phyloP scores from a whole-genome alignment of 495 filamentous ascomycete genomes.

The Penicillium lividum region DNA sequence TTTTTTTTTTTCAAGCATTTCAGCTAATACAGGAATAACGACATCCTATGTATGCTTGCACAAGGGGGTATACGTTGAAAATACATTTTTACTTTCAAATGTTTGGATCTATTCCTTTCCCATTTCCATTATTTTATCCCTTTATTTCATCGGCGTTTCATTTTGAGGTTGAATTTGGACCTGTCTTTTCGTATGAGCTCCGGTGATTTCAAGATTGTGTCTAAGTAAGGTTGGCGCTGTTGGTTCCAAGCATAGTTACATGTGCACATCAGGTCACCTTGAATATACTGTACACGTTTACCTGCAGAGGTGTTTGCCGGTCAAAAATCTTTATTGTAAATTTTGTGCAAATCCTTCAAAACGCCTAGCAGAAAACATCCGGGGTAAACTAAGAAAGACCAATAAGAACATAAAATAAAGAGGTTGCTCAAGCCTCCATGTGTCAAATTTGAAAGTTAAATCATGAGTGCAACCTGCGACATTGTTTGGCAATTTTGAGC shows the following conservation, averaged over 20 bases:
- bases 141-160: neutral
- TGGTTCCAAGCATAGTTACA: neutral
- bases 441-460: constrained; percentile 15
- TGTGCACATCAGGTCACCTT: neutral
- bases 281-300: neutral
- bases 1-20: constrained; percentile 5
- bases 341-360: constrained; percentile 24
- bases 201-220: neutral
- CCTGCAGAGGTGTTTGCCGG: too few species aligned
- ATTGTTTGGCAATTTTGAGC: constrained; percentile 21
- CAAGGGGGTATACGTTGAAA: neutral
- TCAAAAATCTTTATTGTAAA: neutral
- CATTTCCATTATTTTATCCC: neutral
- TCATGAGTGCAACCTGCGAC: constrained; percentile 18
- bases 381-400: constrained; percentile 13
- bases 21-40: constrained; percentile 37
- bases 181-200: neutral
- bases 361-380: constrained; percentile 17
- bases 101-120: too few species aligned
- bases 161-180: neutral
- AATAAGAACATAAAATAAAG: constrained; percentile 13
- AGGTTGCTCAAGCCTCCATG: constrained; percentile 10
- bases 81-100: neutral
- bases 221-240: neutral
- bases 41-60: constrained; percentile 1